Base-by-base conservation (phyloP, 108 stramenopile species). In the Cyclotella atomus region DNA sequence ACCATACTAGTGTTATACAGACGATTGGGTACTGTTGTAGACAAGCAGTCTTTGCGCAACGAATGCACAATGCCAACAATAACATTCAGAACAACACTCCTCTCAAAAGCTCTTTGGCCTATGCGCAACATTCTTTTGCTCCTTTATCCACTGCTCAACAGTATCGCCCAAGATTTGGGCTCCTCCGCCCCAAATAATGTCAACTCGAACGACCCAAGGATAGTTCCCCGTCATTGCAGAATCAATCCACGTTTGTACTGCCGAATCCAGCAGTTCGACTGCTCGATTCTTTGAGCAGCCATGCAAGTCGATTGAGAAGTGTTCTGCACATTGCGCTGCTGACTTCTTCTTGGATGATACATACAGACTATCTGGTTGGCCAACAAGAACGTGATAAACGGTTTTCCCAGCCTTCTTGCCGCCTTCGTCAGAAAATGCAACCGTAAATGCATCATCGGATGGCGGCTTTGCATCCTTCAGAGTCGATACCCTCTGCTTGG, bases 1-100 rank as follows among this genome's bases (percentile, higher is more conserved):
- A 54, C 76, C 76, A 34, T 77, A 77, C 65, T 77, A 57, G 27
- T 41, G 12, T 6, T 41, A 41, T n/a, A n/a, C n/a, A n/a, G n/a
- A n/a, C n/a, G n/a, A n/a, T n/a, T n/a, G 63, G 23, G 73, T n/a
- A n/a, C n/a, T n/a, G n/a, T n/a, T n/a, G n/a, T n/a, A n/a, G n/a
- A n/a, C n/a, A n/a, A n/a, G n/a, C n/a, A n/a, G n/a, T n/a, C n/a
- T n/a, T n/a, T n/a, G n/a, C n/a, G n/a, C n/a, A n/a, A n/a, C n/a
- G n/a, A n/a, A n/a, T n/a, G n/a, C n/a, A n/a, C n/a, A n/a, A n/a
- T n/a, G n/a, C n/a, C n/a, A n/a, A n/a, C n/a, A n/a, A n/a, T n/a
- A n/a, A n/a, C n/a, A n/a, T n/a, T n/a, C n/a, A n/a, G n/a, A n/a
- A n/a, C n/a, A n/a, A n/a, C n/a, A n/a, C n/a, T n/a, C n/a, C n/a